Evolutionary conservation across 148 eudicot genomes (phyloP), one percentile per base, ranked within the genome.

Genomic region (Cornus controversa): DNA sequence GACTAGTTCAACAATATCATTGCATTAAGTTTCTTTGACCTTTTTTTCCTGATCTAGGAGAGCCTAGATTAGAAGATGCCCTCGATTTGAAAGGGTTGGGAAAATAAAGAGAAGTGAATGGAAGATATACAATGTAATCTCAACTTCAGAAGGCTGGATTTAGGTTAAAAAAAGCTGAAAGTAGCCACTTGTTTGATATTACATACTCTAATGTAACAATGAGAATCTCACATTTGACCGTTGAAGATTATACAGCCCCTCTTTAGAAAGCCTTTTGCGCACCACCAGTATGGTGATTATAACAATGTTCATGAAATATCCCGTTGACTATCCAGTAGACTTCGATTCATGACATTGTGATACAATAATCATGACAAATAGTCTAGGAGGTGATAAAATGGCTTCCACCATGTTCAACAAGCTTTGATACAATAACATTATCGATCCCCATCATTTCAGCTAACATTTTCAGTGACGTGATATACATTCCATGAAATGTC

Each of bases 61-160:
- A 53, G 66, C 26, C 66, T 20, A 73, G 66, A 20, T 50, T 11
- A 37, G 45, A 5, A 22, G 40, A 37, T 28, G 20, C 0, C 42
- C 69, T 71, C 28, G 70, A 0, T n/a, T 45, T 72, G 64, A 23
- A 0, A 25, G 28, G 11, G 13, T 37, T 8, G 29, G 7, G 20
- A 37, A 13, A 15, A 34, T 4, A 29, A 4, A 40, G 16, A 6
- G 50, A 40, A 31, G 16, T 31, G 18, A 24, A 65, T 53, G 68
- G 76, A 3, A 3, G 34, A 25, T 36, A 71, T 70, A 20, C 34
- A 60, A 69, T 74, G 50, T 27, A 67, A 0, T 75, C 79, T 9
- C 71, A 64, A 50, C 75, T 80, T 64, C 42, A 28, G 0, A 74
- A 64, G 37, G 71, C 71, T 15, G 81, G 81, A 70, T 20, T 74